Percentiles rank a stretch among this genome's conserved stretches.
Conservation (phyloP, 2,329 filamentous ascomycete genomes). For the Apiospora pterosperma region DNA sequence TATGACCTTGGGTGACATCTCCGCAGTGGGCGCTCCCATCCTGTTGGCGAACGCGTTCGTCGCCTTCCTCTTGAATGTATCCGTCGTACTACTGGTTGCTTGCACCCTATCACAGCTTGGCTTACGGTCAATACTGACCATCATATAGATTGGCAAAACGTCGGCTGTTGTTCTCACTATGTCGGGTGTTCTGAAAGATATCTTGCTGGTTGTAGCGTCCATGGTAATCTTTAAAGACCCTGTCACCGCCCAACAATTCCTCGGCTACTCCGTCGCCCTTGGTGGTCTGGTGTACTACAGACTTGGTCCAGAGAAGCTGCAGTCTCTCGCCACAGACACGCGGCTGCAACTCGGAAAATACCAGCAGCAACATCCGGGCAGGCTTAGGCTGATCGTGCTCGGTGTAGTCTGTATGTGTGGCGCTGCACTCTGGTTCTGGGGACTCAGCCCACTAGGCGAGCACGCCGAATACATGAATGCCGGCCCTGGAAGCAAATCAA, state of each 20-base stretch:
- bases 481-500: too few relatives aligned
- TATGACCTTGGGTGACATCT: slow-evolving; percentile 64
- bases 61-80: slow-evolving; percentile 79
- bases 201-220: slow-evolving; percentile 64
- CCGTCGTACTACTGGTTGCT: slow-evolving; percentile 79
- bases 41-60: slow-evolving; percentile 71
- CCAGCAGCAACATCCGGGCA: slow-evolving; percentile 18
- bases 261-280: slow-evolving; percentile 64
- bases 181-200: slow-evolving; percentile 70
- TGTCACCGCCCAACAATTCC: slow-evolving; percentile 62
- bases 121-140: neutral
- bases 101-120: neutral
- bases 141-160: slow-evolving; percentile 60
- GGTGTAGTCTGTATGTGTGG: slow-evolving; percentile 13
- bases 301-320: slow-evolving; percentile 22
- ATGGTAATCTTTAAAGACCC: slow-evolving; percentile 66
- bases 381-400: slow-evolving; percentile 17
- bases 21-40: slow-evolving; percentile 60
- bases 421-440: neutral
- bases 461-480: neutral
- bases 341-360: slow-evolving; percentile 15
- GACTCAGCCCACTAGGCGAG: neutral
- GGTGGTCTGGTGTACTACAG: slow-evolving; percentile 27
- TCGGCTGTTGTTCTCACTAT: slow-evolving; percentile 70
- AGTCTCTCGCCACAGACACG: slow-evolving; percentile 19